Percentiles rank a stretch among this genome's conserved stretches.
Evolutionary conservation across 345 rosid species (phyloP).

Genomic region (Orychophragmus violaceus): DNA sequence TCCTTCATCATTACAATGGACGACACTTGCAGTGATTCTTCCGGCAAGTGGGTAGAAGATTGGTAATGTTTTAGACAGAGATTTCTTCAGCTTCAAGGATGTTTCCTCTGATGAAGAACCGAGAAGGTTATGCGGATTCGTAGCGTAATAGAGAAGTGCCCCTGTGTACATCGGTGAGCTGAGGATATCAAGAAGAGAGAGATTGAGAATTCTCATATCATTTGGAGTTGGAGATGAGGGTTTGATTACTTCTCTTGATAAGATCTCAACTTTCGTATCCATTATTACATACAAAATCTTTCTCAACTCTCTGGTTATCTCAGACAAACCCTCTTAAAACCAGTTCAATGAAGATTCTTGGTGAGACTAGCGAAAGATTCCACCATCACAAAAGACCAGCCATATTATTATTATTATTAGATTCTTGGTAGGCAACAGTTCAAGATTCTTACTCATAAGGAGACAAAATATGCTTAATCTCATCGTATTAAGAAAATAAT

Average conservation of each 20-base stretch:
- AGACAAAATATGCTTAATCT: background rate
- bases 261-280: constrained; percentile 21
- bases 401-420: background rate
- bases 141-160: constrained; percentile 25
- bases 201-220: constrained; percentile 12
- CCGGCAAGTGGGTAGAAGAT: constrained; percentile 42
- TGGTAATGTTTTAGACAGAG: constrained; percentile 37
- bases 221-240: constrained; percentile 32
- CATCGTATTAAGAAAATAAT: background rate
- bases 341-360: constrained; percentile 12
- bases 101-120: constrained; percentile 16
- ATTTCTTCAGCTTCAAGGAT: constrained; percentile 32
- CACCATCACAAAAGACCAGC: constrained; percentile 15
- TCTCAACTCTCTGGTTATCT: background rate
- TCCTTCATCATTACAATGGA: constrained; percentile 39
- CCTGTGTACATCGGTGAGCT: constrained; percentile 32
- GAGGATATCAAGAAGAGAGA: constrained; percentile 30
- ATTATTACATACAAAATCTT: background rate
- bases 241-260: constrained; percentile 34
- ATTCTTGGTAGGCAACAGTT: background rate
- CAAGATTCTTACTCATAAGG: background rate
- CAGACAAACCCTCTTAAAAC: background rate
- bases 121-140: background rate
- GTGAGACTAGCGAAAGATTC: constrained; percentile 14
- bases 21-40: background rate